A percentile compares a stretch with the other conserved stretches of the same genome.
phyloP scores from a whole-genome alignment of 2,329 filamentous ascomycete species.

The Coniochaeta pulveracea region DNA sequence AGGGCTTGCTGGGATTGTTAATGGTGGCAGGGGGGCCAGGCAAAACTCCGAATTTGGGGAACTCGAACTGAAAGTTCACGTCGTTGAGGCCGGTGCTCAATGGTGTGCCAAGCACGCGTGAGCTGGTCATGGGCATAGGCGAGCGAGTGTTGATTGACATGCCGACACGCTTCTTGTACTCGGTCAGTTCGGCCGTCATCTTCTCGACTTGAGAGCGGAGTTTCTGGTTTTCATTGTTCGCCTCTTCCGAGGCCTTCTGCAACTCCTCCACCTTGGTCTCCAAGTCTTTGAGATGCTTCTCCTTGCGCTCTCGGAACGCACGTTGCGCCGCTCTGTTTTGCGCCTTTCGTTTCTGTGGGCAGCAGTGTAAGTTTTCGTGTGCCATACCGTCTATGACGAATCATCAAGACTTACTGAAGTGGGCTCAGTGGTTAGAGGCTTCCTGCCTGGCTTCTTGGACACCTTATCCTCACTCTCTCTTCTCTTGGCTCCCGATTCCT shows the following conservation, averaged over 20 bases:
- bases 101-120: constrained; percentile 27
- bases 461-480: constrained; percentile 76
- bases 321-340: constrained; percentile 89
- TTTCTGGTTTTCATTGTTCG: constrained; percentile 75
- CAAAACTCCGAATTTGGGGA: constrained; percentile 81
- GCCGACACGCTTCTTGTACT: constrained; percentile 81
- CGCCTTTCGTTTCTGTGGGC: constrained; percentile 75
- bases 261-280: constrained; percentile 67
- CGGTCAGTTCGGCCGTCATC: constrained; percentile 71
- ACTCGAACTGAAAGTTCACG: constrained; percentile 89
- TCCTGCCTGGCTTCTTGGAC: constrained; percentile 91
- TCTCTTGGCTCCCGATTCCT: constrained; percentile 50
- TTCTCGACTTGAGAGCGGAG: constrained; percentile 83
- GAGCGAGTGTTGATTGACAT: constrained; percentile 29
- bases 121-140: constrained; percentile 17
- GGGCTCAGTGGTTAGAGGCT: constrained; percentile 89
- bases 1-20: constrained; percentile 6
- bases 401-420: constrained; percentile 63
- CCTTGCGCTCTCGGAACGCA: constrained; percentile 89
- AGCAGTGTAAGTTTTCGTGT: constrained; percentile 17
- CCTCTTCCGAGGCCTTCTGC: constrained; percentile 71
- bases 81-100: constrained; percentile 52
- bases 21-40: constrained; percentile 28
- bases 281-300: constrained; percentile 77
- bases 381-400: not conserved